These are phyloP conservation scores for Yamadazyma membranifaciens DNA, from an alignment of 1,139 yeast species.

Conservation along the genomic window DNA sequence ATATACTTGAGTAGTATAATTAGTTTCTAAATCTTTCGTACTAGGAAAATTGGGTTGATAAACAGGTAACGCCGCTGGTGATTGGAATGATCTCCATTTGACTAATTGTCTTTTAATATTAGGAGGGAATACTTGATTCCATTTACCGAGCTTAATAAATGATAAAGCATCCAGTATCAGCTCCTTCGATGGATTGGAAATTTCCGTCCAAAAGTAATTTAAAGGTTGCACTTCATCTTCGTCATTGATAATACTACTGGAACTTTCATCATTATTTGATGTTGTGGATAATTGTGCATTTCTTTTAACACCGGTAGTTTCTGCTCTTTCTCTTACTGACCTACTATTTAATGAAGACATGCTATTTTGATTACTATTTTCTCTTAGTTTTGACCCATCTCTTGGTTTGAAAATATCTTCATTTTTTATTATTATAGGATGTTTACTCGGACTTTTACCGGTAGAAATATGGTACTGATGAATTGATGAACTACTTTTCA, in stretches of 20 bases:
- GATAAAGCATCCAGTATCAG: constrained; percentile 42
- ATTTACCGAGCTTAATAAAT: constrained; percentile 50
- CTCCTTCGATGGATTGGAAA: constrained; percentile 68
- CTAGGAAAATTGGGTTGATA: constrained; percentile 78
- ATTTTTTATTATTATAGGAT: constrained; percentile 12
- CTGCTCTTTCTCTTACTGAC: constrained; percentile 7
- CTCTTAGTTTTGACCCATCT: constrained; percentile 8
- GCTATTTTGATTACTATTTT: constrained; percentile 2
- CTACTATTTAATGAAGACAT: constrained; percentile 4
- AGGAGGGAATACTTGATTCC: constrained; percentile 87
- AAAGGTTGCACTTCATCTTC: constrained; percentile 10
- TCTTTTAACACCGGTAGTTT: constrained; percentile 9
- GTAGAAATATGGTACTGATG: neutral
- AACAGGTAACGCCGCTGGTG: constrained; percentile 91
- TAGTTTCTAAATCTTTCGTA: constrained; percentile 57
- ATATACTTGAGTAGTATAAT: constrained; percentile 64
- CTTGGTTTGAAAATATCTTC: constrained; percentile 15
- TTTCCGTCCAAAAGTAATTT: constrained; percentile 59
- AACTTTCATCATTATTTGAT: constrained; percentile 1
- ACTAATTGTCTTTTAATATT: constrained; percentile 63
- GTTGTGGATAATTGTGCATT: constrained; percentile 9
- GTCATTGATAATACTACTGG: neutral
- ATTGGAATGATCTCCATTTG: constrained; percentile 88
- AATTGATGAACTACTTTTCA: constrained; percentile 1
- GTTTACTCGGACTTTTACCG: neutral